phyloP scores from a whole-genome alignment of 83 land plant genomes.

The Picea mariana region DNA sequence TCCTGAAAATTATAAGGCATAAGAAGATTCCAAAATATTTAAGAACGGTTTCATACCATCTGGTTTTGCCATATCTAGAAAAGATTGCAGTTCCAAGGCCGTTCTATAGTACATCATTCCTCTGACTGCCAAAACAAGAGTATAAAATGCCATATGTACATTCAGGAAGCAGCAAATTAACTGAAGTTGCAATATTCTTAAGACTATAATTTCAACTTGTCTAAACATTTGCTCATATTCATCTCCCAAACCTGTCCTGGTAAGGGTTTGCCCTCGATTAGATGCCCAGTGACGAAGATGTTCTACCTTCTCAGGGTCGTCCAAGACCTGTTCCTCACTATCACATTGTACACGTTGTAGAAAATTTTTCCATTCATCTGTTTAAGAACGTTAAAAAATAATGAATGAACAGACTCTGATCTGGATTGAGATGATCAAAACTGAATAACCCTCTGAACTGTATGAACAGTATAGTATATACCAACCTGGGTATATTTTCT shows the following conservation, averaged over 20 bases:
- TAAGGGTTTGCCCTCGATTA: slow-evolving; percentile 82
- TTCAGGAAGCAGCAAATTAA: neutral
- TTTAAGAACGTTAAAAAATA: neutral
- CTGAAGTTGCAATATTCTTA: too few relatives aligned
- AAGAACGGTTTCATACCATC: slow-evolving; percentile 31
- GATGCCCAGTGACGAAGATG: slow-evolving; percentile 78
- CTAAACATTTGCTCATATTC: neutral
- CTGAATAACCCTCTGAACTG: too few relatives aligned
- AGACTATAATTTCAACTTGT: too few relatives aligned
- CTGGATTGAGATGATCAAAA: too few relatives aligned
- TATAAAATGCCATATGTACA: neutral
- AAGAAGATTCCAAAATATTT: too few relatives aligned
- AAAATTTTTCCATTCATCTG: slow-evolving; percentile 81
- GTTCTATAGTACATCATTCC: slow-evolving; percentile 92
- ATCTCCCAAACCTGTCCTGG: slow-evolving; percentile 63
- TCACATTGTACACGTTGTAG: slow-evolving; percentile 5
- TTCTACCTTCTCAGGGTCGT: slow-evolving; percentile 3
- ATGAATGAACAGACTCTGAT: too few relatives aligned
- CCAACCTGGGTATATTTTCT: slow-evolving; percentile 87
- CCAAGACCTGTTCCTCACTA: slow-evolving; percentile 3
- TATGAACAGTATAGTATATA: neutral
- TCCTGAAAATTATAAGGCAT: too few relatives aligned
- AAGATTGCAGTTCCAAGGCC: slow-evolving; percentile 77
- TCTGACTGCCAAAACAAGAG: slow-evolving; percentile 53
- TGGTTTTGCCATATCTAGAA: slow-evolving; percentile 55